Evolutionary conservation across 495 filamentous ascomycete species (phyloP).

Genomic region (Hypoxylon rickii): DNA sequence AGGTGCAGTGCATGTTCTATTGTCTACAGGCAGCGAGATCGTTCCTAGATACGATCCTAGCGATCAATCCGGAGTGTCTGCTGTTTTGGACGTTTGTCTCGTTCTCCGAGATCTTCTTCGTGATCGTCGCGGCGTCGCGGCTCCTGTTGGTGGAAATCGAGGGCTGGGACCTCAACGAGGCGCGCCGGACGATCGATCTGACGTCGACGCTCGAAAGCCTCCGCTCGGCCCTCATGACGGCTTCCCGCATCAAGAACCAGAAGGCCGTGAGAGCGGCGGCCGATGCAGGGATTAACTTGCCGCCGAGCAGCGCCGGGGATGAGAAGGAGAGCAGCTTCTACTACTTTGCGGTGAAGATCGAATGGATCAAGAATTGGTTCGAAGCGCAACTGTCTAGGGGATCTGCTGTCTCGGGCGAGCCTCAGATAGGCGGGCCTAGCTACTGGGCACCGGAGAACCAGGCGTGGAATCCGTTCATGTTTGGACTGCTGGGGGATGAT

Average conservation of each 20-base stretch:
- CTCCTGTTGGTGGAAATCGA: conserved; percentile 34
- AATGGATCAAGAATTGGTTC: conserved; percentile 32
- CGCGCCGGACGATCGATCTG: conserved; percentile 31
- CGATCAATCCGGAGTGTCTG: conserved; percentile 27
- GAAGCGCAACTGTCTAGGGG: conserved; percentile 5
- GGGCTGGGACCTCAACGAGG: conserved; percentile 34
- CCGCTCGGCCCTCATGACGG: conserved; percentile 5
- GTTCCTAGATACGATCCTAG: conserved; percentile 25
- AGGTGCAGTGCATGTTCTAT: conserved; percentile 33
- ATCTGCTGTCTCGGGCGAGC: neutral
- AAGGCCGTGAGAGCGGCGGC: conserved; percentile 20
- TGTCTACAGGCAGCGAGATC: conserved; percentile 33
- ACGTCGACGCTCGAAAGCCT: conserved; percentile 23
- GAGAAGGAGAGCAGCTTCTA: conserved; percentile 18
- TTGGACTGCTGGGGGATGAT: conserved; percentile 24
- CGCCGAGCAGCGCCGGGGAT: conserved; percentile 20
- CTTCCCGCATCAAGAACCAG: conserved; percentile 7
- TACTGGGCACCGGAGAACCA: conserved; percentile 19
- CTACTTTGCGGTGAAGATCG: conserved; percentile 20
- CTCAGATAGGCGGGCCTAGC: neutral
- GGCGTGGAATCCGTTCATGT: conserved; percentile 27
- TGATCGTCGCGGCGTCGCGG: conserved; percentile 33
- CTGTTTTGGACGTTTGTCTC: conserved; percentile 27
- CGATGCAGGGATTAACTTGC: conserved; percentile 1
- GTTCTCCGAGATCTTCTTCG: conserved; percentile 30